Evolutionary conservation across 2,329 filamentous ascomycete species (phyloP).

Genomic region (Cladosporium sp.): DNA sequence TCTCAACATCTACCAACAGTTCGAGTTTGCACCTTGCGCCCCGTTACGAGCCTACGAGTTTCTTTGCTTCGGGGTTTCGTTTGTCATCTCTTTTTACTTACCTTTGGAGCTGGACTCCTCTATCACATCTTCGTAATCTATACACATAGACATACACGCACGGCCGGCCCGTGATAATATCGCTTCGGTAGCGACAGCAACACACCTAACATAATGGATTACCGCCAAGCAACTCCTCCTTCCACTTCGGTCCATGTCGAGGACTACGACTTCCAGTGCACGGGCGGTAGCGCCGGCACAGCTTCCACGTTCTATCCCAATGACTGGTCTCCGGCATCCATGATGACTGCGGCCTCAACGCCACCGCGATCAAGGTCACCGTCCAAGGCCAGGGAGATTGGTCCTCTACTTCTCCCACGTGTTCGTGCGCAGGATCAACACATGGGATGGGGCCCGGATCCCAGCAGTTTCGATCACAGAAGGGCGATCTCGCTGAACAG

Average conservation of each 20-base stretch:
- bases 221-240: conserved; percentile 50
- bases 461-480: conserved; percentile 28
- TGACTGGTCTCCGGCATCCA: conserved; percentile 36
- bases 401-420: conserved; percentile 33
- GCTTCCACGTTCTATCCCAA: conserved; percentile 31
- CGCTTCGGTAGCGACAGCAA: conserved; percentile 42
- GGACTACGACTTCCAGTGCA: conserved; percentile 32
- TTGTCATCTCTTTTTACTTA: conserved; percentile 36
- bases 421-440: conserved; percentile 35
- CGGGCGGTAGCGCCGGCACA: conserved; percentile 38
- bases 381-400: conserved; percentile 33
- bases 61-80: conserved; percentile 41
- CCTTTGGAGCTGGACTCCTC: conserved; percentile 49
- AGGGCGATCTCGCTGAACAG: conserved; percentile 34
- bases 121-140: conserved; percentile 25
- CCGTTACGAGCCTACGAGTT: conserved; percentile 43
- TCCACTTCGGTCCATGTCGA: conserved; percentile 35
- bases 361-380: conserved; percentile 33
- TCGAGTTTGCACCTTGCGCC: conserved; percentile 27
- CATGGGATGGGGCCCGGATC: conserved; percentile 25
- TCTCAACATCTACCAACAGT: conserved; percentile 29
- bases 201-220: conserved; percentile 41
- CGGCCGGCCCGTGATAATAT: conserved; percentile 26
- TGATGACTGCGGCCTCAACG: conserved; percentile 35
- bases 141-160: conserved; percentile 23